These are phyloP conservation scores for Xylariaceae sp. DNA, from an alignment of 2,329 filamentous ascomycete species.

Conservation along the genomic window DNA sequence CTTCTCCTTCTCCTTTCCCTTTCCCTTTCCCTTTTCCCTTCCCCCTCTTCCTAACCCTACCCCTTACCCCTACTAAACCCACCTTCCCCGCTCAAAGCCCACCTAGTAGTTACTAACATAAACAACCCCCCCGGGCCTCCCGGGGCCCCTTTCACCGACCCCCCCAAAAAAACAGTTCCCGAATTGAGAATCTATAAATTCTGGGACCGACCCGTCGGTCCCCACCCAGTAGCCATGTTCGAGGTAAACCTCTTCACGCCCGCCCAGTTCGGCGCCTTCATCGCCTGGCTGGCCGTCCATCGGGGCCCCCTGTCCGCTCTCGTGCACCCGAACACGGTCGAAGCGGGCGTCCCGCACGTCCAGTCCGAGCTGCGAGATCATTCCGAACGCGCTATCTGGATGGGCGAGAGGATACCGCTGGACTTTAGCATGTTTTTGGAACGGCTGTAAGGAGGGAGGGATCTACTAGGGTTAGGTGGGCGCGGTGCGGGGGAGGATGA, in stretches of 20 bases:
- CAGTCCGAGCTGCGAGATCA: slow-evolving; percentile 50
- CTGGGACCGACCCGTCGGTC: slow-evolving; percentile 72
- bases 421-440: slow-evolving; percentile 37
- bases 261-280: slow-evolving; percentile 80
- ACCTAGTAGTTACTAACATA: not conserved
- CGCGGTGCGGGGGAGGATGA: no score
- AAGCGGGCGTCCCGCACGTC: slow-evolving; percentile 26
- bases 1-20: not conserved
- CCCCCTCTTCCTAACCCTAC: not conserved
- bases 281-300: slow-evolving; percentile 79
- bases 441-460: not conserved
- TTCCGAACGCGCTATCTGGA: slow-evolving; percentile 65
- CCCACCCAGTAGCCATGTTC: slow-evolving; percentile 83
- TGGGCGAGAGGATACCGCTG: slow-evolving; percentile 61
- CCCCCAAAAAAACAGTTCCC: slow-evolving; percentile 52
- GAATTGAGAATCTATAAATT: slow-evolving; percentile 77
- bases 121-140: not conserved
- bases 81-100: no score
- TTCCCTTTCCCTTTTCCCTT: not conserved
- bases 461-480: no score
- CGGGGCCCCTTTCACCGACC: no score
- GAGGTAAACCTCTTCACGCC: slow-evolving; percentile 86
- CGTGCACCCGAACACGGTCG: slow-evolving; percentile 71
- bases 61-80: no score
- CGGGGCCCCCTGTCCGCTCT: slow-evolving; percentile 73